A percentile compares a stretch with the other conserved stretches of the same genome.
Conservation (phyloP, 805 yeast genomes). For the Lachancea fermentati region DNA sequence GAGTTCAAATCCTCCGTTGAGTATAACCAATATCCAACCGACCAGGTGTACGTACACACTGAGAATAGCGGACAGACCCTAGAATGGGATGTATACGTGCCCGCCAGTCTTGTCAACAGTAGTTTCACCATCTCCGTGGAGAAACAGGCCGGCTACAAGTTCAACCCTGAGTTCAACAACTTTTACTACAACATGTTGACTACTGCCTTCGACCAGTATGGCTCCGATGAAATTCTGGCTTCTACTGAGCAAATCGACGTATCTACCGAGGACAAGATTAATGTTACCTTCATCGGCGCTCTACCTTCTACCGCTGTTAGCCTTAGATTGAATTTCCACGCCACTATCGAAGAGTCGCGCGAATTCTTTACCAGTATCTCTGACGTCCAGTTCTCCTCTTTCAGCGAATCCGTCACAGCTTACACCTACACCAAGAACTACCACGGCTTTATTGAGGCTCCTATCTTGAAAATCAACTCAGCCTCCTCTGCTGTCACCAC, state of each 20-base stretch:
- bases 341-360: neutral
- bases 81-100: conserved; percentile 1
- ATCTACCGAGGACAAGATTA: conserved; percentile 3
- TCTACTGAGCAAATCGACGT: neutral
- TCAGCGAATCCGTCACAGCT: conserved; percentile 1
- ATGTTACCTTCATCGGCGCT: neutral
- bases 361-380: conserved; percentile 1
- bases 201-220: conserved; percentile 1
- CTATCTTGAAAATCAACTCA: neutral
- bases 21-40: neutral
- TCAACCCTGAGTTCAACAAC: conserved; percentile 1
- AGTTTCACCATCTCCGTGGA: conserved; percentile 1
- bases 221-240: neutral
- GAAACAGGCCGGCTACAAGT: conserved; percentile 1
- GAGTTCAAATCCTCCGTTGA: conserved; percentile 1
- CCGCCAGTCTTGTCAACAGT: neutral
- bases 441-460: neutral
- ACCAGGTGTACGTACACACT: neutral
- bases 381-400: neutral
- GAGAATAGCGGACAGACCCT: neutral
- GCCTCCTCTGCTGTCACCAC: neutral
- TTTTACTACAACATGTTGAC: conserved; percentile 1
- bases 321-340: conserved; percentile 1
- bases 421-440: conserved; percentile 2
- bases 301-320: neutral